phyloP scores from a whole-genome alignment of 225 moss, liverwort and hornwort species.

The Asterella californica region DNA sequence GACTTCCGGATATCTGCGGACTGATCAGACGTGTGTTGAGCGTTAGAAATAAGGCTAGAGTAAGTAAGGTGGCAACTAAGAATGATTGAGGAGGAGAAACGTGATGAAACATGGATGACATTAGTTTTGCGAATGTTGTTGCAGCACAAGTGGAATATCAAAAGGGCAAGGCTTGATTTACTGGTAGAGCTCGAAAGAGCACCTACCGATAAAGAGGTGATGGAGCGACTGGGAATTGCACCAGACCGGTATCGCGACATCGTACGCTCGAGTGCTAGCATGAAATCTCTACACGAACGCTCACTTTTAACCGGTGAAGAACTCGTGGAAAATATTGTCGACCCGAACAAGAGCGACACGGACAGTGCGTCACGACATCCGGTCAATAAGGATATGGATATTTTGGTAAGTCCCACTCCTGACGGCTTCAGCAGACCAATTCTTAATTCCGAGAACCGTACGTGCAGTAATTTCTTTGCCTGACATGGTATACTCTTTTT shows the following conservation, averaged over 20 bases:
- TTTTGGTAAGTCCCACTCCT: conserved; percentile 55
- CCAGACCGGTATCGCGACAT: conserved; percentile 76
- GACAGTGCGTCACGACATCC: conserved; percentile 22
- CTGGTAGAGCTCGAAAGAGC: conserved; percentile 57
- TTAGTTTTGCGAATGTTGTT: neutral
- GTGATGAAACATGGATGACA: neutral
- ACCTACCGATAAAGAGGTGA: conserved; percentile 69
- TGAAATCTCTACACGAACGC: conserved; percentile 55
- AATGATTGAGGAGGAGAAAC: neutral
- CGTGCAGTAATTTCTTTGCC: too few relatives aligned
- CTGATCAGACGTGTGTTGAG: neutral
- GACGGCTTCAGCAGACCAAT: neutral
- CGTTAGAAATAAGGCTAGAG: neutral
- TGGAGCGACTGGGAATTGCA: conserved; percentile 53
- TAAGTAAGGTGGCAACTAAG: neutral
- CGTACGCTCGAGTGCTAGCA: conserved; percentile 51
- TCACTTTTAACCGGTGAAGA: conserved; percentile 67
- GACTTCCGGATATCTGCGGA: neutral
- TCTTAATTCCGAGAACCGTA: too few relatives aligned
- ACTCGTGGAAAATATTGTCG: conserved; percentile 52
- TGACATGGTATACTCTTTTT: too few relatives aligned
- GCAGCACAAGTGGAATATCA: conserved; percentile 88
- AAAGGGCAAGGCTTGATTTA: conserved; percentile 59
- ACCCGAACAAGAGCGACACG: conserved; percentile 29
- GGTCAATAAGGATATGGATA: conserved; percentile 59